Evolutionary conservation across 2,329 filamentous ascomycete species (phyloP).

Genomic region (Helotiales sp.): DNA sequence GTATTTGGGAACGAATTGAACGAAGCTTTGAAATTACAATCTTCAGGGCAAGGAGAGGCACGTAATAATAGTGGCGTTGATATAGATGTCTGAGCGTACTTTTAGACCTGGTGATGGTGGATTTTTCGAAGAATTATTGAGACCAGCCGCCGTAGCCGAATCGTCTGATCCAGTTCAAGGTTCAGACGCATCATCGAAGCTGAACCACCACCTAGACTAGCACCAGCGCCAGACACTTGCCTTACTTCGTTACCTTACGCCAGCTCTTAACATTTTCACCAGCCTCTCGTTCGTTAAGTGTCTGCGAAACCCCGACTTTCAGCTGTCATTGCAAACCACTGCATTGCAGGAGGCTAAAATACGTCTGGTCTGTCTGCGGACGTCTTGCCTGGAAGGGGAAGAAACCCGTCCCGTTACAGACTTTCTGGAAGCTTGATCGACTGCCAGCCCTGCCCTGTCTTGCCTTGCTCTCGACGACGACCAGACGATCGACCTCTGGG

Average conservation of each 20-base stretch:
- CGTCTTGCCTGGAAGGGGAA: slow-evolving; percentile 11
- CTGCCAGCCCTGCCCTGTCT: too few species aligned
- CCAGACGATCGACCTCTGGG: background rate
- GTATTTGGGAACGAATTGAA: background rate
- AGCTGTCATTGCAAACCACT: background rate
- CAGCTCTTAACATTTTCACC: background rate
- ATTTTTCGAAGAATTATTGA: background rate
- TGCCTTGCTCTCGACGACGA: background rate
- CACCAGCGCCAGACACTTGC: background rate
- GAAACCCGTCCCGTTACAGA: slow-evolving; percentile 21
- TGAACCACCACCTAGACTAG: too few species aligned
- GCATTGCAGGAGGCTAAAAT: slow-evolving; percentile 6
- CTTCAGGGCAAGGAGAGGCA: background rate
- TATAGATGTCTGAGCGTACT: slow-evolving; percentile 1
- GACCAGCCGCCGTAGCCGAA: slow-evolving; percentile 5
- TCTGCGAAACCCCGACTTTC: background rate
- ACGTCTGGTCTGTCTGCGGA: slow-evolving; percentile 10
- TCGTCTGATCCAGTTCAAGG: slow-evolving; percentile 1
- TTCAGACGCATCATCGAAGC: slow-evolving; percentile 7
- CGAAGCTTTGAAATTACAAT: background rate
- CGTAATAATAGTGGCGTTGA: slow-evolving; percentile 17
- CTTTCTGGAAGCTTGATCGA: slow-evolving; percentile 17
- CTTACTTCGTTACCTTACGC: background rate
- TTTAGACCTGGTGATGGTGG: background rate
- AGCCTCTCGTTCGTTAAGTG: slow-evolving; percentile 9